Conservation (phyloP, 768 basidiomycete genomes). For the Holtermannia corniformis region DNA sequence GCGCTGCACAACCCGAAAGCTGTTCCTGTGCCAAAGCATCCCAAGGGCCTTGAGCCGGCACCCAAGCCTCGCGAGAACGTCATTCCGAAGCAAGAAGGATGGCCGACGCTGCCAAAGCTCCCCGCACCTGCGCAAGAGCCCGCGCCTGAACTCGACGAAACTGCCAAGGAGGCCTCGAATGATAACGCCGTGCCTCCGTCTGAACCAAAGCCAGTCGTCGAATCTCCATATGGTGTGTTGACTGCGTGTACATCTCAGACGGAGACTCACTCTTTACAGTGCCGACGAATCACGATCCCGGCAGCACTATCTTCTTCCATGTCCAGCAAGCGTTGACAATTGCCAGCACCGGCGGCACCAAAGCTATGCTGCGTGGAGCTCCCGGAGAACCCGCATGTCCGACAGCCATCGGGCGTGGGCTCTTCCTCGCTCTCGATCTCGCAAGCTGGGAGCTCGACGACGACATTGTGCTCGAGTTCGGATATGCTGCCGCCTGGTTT, state of each 20-base stretch:
- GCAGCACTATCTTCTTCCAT: conserved; percentile 14
- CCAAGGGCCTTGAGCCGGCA: neutral
- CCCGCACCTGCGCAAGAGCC: neutral
- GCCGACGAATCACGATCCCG: too few relatives aligned
- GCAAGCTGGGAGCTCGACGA: conserved; percentile 31
- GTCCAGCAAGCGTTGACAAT: conserved; percentile 27
- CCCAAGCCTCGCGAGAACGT: neutral
- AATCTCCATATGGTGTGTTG: too few relatives aligned
- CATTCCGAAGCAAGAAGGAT: neutral
- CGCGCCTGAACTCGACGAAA: neutral
- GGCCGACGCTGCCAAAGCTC: neutral
- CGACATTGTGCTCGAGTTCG: conserved; percentile 26
- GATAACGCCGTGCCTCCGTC: too few relatives aligned
- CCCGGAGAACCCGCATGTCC: conserved; percentile 1
- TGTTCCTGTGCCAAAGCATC: neutral
- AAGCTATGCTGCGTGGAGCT: neutral
- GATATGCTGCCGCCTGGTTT: conserved; percentile 34
- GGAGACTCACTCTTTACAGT: too few relatives aligned
- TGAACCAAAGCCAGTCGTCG: too few relatives aligned
- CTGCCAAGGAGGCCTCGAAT: too few relatives aligned
- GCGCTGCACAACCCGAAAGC: neutral
- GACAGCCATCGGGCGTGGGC: conserved; percentile 16
- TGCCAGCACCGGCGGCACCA: conserved; percentile 21
- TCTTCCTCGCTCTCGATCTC: conserved; percentile 29
- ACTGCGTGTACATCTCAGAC: too few relatives aligned